A percentile compares a stretch with the other conserved stretches of the same genome.
phyloP scores from a whole-genome alignment of 75 land plant genomes.

The Sequoiadendron giganteum region DNA sequence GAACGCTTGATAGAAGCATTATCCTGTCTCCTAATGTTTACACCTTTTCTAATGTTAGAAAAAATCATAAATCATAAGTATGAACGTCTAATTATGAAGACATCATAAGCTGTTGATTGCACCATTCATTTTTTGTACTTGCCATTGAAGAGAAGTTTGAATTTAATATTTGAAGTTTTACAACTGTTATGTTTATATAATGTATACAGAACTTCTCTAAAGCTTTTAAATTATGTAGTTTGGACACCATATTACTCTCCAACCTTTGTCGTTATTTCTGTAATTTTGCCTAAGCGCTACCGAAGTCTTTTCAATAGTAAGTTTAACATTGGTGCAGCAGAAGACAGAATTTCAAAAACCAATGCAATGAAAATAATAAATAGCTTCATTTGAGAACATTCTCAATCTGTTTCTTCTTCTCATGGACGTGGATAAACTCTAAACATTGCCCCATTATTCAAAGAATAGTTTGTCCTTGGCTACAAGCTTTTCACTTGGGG shows the following conservation, averaged over 20 bases:
- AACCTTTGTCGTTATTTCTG: neutral
- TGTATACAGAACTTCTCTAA: neutral
- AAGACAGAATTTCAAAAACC: no score
- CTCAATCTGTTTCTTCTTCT: neutral
- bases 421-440: neutral
- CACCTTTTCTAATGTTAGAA: neutral
- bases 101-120: neutral
- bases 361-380: no score
- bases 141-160: neutral
- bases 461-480: no score
- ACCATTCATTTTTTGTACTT: neutral
- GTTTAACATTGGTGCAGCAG: neutral
- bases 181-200: neutral
- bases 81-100: neutral
- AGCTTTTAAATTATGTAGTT: no score
- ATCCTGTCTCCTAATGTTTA: neutral
- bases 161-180: neutral
- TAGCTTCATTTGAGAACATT: neutral
- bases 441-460: no score
- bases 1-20: neutral
- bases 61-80: no score
- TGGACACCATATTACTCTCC: neutral
- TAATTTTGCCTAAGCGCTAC: neutral
- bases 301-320: neutral
- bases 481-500: neutral